phyloP scores from a whole-genome alignment of 768 basidiomycete genomes.

The Lactarius pseudohatsudake region DNA sequence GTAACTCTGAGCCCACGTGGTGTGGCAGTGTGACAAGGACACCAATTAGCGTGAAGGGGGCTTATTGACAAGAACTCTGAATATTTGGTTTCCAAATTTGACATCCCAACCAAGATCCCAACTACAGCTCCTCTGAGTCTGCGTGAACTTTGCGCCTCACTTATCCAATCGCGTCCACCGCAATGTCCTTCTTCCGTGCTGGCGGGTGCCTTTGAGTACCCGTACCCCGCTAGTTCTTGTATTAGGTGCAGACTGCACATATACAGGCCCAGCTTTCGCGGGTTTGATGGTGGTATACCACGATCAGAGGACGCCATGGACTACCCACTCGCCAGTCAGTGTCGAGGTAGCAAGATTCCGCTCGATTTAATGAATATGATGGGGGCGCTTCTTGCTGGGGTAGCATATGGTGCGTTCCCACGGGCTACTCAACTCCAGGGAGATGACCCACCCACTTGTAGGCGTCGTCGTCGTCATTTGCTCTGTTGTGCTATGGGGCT shows the following conservation, averaged over 20 bases:
- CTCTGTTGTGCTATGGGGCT: constrained; percentile 14
- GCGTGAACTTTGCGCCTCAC: too few relatives aligned
- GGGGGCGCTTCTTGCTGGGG: constrained; percentile 31
- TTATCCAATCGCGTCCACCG: background rate
- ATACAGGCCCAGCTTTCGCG: constrained; percentile 10
- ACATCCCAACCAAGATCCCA: background rate
- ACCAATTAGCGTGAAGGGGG: background rate
- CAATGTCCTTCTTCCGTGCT: background rate
- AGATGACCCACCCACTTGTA: constrained; percentile 5
- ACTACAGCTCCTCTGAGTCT: background rate
- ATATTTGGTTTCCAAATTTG: constrained; percentile 6
- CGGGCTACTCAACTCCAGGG: background rate
- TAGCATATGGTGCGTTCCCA: constrained; percentile 32
- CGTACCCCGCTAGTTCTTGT: constrained; percentile 25
- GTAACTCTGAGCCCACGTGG: background rate
- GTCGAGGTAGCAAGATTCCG: constrained; percentile 8
- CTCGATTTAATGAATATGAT: constrained; percentile 27
- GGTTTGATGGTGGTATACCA: background rate
- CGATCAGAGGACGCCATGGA: constrained; percentile 14
- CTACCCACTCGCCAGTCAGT: background rate
- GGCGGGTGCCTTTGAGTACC: background rate
- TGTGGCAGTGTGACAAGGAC: constrained; percentile 10
- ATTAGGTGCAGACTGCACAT: constrained; percentile 8
- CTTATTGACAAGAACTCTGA: background rate
- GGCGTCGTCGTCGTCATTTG: constrained; percentile 30